Base-by-base conservation (phyloP, 192 early-diverging fungal species). In the Entrophospora sp. region DNA sequence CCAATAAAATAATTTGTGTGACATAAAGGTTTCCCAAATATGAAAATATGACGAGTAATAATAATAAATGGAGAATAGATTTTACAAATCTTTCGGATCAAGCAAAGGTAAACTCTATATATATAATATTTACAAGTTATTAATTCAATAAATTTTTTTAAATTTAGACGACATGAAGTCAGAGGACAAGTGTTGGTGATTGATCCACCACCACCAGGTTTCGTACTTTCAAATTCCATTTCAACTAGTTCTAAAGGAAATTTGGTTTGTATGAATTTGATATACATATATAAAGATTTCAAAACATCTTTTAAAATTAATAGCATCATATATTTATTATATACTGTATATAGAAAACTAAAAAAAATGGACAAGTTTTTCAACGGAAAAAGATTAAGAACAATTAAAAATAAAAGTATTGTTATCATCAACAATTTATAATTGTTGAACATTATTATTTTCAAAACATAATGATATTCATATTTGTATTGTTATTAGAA, bases 401-500 rank as follows among this genome's bases (percentile, higher is more conserved):
- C 24, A 18, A 36, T 10, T 66, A 20, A 66, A 66, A 53, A 42
- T 40, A 2, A 66, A 66, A 31, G 64, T 65, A 53, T 12, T 5
- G 7, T 27, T 34, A 4, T 22, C n/a, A n/a, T 20, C 48, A 20
- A 20, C 6, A 22, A 20, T 16, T 24, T 9, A 18, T 5, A 4
- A 31, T 20, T 48, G 10, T 24, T 5, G 30, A 1, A 32, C 20
- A 32, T 14, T 25, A 31, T 2, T 31, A 32, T 8, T 9, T 24
- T 45, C 24, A 22, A 48, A 35, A 7, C 35, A 18, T n/a, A 18
- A 20, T 49, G n/a, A 36, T 36, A 35, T 28, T 14, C 3, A 5
- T 35, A n/a, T 1, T 22, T 38, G 36, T 28, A 40, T 53, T 49
- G 1, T 42, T 30, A 16, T 45, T 63, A 97, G 86, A 97, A 95